Conservation (phyloP, 2,329 filamentous ascomycete species). For the Graphiopsis chlorocephala region DNA sequence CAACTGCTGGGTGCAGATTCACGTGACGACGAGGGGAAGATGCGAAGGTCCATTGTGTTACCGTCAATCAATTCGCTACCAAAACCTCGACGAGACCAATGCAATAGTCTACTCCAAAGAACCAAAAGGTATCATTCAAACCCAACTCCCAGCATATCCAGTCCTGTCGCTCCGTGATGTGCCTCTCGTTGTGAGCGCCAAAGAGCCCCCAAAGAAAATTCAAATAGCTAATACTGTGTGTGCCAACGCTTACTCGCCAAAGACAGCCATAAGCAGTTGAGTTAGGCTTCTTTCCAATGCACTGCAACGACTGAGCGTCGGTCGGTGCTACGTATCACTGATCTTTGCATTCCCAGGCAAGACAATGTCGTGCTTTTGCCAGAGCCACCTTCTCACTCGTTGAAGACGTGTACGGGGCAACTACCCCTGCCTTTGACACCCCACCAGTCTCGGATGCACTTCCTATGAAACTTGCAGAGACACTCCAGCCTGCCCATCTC, state of each 20-base stretch:
- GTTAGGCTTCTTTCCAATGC: background rate
- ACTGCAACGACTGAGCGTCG: background rate
- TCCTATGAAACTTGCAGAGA: constrained; percentile 62
- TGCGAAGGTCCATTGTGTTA: background rate
- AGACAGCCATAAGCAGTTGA: background rate
- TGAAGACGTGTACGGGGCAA: constrained; percentile 59
- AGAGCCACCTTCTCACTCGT: constrained; percentile 29
- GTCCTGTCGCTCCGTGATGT: background rate
- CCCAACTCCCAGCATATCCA: background rate
- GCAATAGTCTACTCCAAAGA: background rate
- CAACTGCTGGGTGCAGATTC: background rate
- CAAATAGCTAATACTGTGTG: background rate
- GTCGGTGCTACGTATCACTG: background rate
- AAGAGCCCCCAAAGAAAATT: background rate
- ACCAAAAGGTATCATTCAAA: background rate
- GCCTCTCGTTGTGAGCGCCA: background rate
- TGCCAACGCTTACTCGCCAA: background rate
- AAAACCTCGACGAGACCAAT: background rate
- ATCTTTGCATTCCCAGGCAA: background rate
- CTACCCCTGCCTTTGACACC: constrained; percentile 52
- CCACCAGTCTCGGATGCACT: constrained; percentile 62
- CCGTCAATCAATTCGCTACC: background rate
- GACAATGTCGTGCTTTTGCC: background rate
- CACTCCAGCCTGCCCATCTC: constrained; percentile 60
- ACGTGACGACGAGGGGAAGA: background rate